Evolutionary conservation across 2,329 filamentous ascomycete genomes (phyloP).

Genomic region (Aspergillus neoniger): DNA sequence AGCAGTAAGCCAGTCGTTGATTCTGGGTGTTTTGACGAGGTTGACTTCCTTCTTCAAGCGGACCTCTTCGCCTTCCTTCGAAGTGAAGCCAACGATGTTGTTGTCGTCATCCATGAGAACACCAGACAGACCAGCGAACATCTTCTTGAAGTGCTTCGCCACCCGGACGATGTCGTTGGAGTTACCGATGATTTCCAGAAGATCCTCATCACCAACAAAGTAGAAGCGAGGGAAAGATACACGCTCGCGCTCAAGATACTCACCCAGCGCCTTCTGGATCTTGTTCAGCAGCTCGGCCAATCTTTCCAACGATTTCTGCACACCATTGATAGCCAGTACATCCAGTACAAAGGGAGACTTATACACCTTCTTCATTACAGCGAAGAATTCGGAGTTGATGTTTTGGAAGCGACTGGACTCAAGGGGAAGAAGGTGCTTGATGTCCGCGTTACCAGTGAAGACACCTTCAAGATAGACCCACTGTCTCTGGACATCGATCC

Average conservation of each 20-base stretch:
- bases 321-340: constrained; percentile 90
- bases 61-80: constrained; percentile 91
- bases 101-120: constrained; percentile 88
- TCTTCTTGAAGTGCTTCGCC: constrained; percentile 99
- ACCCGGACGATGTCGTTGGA: constrained; percentile 96
- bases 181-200: constrained; percentile 98
- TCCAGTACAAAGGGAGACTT: constrained; percentile 95
- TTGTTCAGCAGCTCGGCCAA: constrained; percentile 97
- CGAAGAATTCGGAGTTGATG: constrained; percentile 97
- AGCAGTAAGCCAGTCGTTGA: constrained; percentile 98
- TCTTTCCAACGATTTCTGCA: constrained; percentile 93
- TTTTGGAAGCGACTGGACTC: constrained; percentile 98
- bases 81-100: constrained; percentile 87
- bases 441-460: constrained; percentile 97
- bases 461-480: constrained; percentile 99
- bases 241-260: constrained; percentile 96
- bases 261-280: constrained; percentile 97
- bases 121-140: constrained; percentile 96
- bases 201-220: constrained; percentile 97
- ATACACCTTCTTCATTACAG: constrained; percentile 99
- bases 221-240: constrained; percentile 98
- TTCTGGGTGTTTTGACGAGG: constrained; percentile 87
- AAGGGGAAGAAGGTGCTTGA: constrained; percentile 94
- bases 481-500: constrained; percentile 99
- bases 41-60: constrained; percentile 88